A percentile compares a stretch with the other conserved stretches of the same genome.
These are phyloP conservation scores for Carnegiea gigantea DNA, from an alignment of 179 eudicot genomes.

Conservation along the genomic window DNA sequence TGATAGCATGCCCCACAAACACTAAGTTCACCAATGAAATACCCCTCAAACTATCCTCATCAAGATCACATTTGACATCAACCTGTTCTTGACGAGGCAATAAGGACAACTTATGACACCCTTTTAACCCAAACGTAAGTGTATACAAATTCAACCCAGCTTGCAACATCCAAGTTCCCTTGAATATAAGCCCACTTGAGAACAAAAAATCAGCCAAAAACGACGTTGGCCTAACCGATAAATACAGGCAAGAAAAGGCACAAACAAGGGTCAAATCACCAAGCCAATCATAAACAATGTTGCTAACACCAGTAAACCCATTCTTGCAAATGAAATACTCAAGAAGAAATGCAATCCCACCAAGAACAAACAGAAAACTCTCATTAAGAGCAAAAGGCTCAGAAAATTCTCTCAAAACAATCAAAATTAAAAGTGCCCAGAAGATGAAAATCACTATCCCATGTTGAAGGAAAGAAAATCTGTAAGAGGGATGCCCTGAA, in stretches of 20 bases:
- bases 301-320: conserved; percentile 56
- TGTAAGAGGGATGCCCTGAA: conserved; percentile 53
- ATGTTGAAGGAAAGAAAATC: conserved; percentile 58
- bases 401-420: conserved; percentile 40
- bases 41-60: conserved; percentile 70
- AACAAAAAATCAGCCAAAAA: conserved; percentile 72
- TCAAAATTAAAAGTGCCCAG: conserved; percentile 66
- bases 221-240: conserved; percentile 55
- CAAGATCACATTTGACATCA: conserved; percentile 77
- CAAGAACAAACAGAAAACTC: conserved; percentile 43
- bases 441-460: conserved; percentile 58
- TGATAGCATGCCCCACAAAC: conserved; percentile 64
- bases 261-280: conserved; percentile 63
- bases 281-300: conserved; percentile 41
- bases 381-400: conserved; percentile 46
- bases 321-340: conserved; percentile 55
- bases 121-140: conserved; percentile 50
- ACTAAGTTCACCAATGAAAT: conserved; percentile 64
- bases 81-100: conserved; percentile 29
- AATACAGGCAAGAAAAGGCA: conserved; percentile 61
- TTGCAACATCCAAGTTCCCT: conserved; percentile 86
- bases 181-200: conserved; percentile 63
- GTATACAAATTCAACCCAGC: conserved; percentile 65
- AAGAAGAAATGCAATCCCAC: conserved; percentile 51
- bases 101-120: conserved; percentile 42